Base-by-base conservation (phyloP, 1,284 basidiomycete genomes). In the Pulchroboletus neoregius region DNA sequence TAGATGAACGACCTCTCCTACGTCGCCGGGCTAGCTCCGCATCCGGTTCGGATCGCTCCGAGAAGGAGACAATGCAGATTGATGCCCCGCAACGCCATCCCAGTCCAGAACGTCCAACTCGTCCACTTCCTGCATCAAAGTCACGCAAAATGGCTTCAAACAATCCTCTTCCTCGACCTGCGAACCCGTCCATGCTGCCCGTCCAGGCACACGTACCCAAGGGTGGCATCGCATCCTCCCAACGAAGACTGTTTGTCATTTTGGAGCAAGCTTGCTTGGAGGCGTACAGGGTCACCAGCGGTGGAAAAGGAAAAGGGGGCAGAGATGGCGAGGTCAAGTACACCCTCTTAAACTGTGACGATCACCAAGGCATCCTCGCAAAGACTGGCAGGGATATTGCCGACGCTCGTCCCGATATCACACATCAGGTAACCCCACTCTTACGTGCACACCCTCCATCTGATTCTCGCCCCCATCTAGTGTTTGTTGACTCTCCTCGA, bases 361-460 rank as follows among this genome's bases (percentile, higher is more conserved):
- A 99, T 60, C 95, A 99, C 70, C 95, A 99, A 68, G 93, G 95
- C 41, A 96, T 99, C 53, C 75, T 99, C 50, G 95, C 96, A 6
- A 98, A 97, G 71, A 97, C 94, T 4, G 93, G 94, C 23, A 79
- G 95, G 58, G 96, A 99, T 70, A 99, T 99, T 57, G 94, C 96
- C 16, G 94, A 98, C 69, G 95, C 96, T 15, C 74, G 95, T 53
- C 95, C 96, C 5, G 96, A 99, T 69, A 99, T 99, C 63, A 99
- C 96, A 0, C 95, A 99, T 68, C 96, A 99, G 79, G 92, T 92
- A 55, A 77, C 36, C 37, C 38, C 28, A 20, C 23, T 15, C 31
- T 5, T 5, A 2, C 43, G 3, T 20, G 0, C 18, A n/a, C 51
- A 12, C 46, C 6, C 16, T 32, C 33, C 9, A 0, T 43, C 50